A percentile compares a stretch with the other conserved stretches of the same genome.
These are phyloP conservation scores for Staphylotrichum tortipilum DNA, from an alignment of 495 filamentous ascomycete species.

Conservation along the genomic window DNA sequence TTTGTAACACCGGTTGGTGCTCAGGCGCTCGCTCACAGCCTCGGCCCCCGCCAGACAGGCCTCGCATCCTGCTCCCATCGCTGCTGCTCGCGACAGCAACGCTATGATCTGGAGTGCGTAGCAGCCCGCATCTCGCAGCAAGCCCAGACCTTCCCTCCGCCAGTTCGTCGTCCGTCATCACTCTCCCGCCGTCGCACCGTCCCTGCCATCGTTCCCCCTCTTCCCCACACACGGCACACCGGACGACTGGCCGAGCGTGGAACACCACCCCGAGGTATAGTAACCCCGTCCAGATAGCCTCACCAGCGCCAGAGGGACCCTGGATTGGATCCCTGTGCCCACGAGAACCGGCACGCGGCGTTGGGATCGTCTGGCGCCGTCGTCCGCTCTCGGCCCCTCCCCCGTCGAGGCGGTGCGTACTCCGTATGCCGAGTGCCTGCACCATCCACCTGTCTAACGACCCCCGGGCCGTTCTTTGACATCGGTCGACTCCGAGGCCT, in stretches of 20 bases:
- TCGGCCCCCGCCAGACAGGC: neutral
- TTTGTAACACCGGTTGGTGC: neutral
- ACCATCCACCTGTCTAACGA: no score
- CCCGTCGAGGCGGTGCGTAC: no score
- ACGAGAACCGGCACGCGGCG: conserved; percentile 11
- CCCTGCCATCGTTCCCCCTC: neutral
- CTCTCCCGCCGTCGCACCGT: neutral
- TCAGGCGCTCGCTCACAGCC: no score
- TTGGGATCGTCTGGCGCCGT: conserved; percentile 8
- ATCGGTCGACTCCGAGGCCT: conserved; percentile 2
- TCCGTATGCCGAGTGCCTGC: no score
- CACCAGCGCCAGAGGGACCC: conserved; percentile 10
- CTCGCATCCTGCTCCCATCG: no score
- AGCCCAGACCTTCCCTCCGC: conserved; percentile 4
- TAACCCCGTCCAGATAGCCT: conserved; percentile 15
- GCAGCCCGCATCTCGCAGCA: neutral
- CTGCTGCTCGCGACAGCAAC: conserved; percentile 1
- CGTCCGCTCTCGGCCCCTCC: neutral
- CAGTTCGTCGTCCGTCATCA: neutral
- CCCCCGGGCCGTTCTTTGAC: conserved; percentile 5
- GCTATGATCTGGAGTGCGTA: conserved; percentile 7
- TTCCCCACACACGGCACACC: conserved; percentile 5
- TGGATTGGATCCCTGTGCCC: conserved; percentile 8
- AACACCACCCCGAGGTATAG: conserved; percentile 16
- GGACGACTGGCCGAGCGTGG: conserved; percentile 7